phyloP scores from a whole-genome alignment of 768 basidiomycete genomes.

The Auricularia heimuer region DNA sequence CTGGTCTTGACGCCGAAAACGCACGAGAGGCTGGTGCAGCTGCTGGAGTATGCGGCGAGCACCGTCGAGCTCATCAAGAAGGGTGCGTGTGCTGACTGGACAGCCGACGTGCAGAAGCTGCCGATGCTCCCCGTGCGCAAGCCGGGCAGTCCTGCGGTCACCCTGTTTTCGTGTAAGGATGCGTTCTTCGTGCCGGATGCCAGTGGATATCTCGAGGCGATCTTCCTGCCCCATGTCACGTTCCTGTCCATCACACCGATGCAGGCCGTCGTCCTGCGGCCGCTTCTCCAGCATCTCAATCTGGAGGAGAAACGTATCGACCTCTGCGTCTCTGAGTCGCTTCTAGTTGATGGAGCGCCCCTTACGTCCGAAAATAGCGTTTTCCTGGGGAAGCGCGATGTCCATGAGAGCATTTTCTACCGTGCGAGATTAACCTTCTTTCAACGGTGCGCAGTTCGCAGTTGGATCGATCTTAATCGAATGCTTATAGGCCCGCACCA shows the following conservation, averaged over 20 bases:
- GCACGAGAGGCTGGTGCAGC: background rate
- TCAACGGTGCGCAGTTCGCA: background rate
- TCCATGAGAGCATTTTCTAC: background rate
- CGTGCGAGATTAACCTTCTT: background rate
- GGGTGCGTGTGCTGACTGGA: background rate
- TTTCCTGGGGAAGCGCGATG: background rate
- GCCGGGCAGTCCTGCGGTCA: background rate
- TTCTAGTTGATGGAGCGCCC: background rate
- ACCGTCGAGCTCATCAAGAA: background rate
- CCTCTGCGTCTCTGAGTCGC: background rate
- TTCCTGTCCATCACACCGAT: background rate
- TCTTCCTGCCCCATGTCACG: background rate
- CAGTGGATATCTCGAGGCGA: background rate
- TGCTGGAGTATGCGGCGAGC: background rate
- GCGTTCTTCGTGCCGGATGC: background rate
- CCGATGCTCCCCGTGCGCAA: background rate
- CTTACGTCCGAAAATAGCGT: background rate
- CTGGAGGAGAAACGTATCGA: background rate
- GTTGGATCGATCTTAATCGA: background rate
- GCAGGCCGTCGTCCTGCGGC: background rate
- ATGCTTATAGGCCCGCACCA: background rate
- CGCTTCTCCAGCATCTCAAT: background rate
- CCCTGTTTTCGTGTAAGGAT: background rate
- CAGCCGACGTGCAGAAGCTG: background rate
- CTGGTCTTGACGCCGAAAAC: background rate